Base-by-base conservation (phyloP, 2,329 filamentous ascomycete genomes). In the Penicillium sp. region DNA sequence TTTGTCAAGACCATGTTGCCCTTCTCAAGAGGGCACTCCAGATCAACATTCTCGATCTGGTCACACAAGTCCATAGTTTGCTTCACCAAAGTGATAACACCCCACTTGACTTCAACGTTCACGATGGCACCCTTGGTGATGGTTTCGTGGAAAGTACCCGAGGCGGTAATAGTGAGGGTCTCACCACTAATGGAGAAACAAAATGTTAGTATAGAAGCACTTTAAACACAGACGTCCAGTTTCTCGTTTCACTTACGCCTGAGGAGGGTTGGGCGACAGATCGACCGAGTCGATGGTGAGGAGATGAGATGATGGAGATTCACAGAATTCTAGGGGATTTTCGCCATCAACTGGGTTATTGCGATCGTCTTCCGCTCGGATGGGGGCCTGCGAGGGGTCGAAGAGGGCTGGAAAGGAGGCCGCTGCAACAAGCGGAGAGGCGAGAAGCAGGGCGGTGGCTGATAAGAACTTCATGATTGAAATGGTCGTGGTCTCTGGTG, bases 71-170 rank as follows among this genome's bases (percentile, higher is more conserved):
- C 90, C 72, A 89, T 88, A 68, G 85, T 86, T 68, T 91, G 91
- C 78, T 86, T 91, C 78, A 99, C 88, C 67, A 99, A 86, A 59
- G 88, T 91, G 78, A 99, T 97, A 68, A 97, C 84, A 63, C 94
- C 94, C 78, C 96, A 97, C 82, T 97, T 97, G 80, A 99, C 94
- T 68, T 89, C 86, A 44, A 99, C 78, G 53, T 89, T 84, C 65
- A 97, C 90, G 71, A 91, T 92, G 63, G 94, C 92, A 61, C 92
- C 94, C 61, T 92, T 77, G 59, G 88, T 85, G 67, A 99, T 88
- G 56, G 84, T 80, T 73, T 96, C 80, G 69, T 84, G 85, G 66
- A 98, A 85, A n/a, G 82, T 86, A 60, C 94, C 95, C 35, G 81
- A 84, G 51, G 93, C 95, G 67, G 87, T 87, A 81, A 99, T 96